phyloP scores from a whole-genome alignment of 352 stramenopile genomes.

The Phytophthora hibernalis region DNA sequence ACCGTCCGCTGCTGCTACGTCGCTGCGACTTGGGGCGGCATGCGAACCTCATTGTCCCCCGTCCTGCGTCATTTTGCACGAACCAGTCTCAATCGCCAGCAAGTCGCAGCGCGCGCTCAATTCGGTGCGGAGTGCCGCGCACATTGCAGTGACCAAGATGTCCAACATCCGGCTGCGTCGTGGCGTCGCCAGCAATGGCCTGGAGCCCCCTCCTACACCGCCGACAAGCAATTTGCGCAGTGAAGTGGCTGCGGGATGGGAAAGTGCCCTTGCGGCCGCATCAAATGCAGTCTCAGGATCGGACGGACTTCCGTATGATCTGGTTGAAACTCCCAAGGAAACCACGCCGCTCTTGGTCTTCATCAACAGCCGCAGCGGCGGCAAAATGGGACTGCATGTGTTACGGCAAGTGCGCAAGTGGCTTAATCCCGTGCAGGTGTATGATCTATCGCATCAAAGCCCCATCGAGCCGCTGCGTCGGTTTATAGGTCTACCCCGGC shows the following conservation, averaged over 20 bases:
- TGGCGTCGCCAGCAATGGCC: slow-evolving; percentile 8
- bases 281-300: slow-evolving; percentile 30
- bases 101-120: slow-evolving; percentile 76
- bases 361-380: slow-evolving; percentile 95
- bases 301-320: slow-evolving; percentile 61
- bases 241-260: slow-evolving; percentile 21
- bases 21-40: slow-evolving; percentile 80
- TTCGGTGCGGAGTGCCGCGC: slow-evolving; percentile 67
- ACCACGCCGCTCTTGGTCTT: slow-evolving; percentile 89
- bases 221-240: slow-evolving; percentile 23
- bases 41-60: slow-evolving; percentile 72
- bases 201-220: slow-evolving; percentile 21
- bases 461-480: slow-evolving; percentile 92
- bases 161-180: slow-evolving; percentile 71
- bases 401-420: slow-evolving; percentile 92
- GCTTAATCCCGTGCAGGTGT: slow-evolving; percentile 97
- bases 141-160: slow-evolving; percentile 78
- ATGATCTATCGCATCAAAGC: slow-evolving; percentile 93
- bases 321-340: slow-evolving; percentile 54
- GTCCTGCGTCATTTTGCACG: slow-evolving; percentile 58
- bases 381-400: slow-evolving; percentile 93
- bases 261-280: slow-evolving; percentile 23
- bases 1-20: slow-evolving; percentile 46
- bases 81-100: slow-evolving; percentile 41
- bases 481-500: slow-evolving; percentile 88